These are phyloP conservation scores for Camelina neglecta DNA, from an alignment of 345 rosid species.

Conservation along the genomic window DNA sequence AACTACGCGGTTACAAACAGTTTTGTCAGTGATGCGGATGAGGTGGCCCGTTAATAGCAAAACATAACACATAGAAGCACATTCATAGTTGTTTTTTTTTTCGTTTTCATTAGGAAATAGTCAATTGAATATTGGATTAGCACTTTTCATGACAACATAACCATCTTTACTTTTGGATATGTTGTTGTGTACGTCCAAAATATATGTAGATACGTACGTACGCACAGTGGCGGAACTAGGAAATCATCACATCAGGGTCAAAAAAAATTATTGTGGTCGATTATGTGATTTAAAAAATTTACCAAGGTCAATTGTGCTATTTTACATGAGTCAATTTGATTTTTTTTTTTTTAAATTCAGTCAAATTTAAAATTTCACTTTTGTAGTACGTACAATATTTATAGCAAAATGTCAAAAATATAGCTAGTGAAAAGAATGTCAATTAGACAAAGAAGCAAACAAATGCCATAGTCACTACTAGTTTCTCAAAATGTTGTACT, in stretches of 20 bases:
- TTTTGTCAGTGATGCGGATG: not conserved
- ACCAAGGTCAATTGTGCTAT: no score
- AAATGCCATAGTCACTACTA: not conserved
- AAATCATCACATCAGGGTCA: no score
- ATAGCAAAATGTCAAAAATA: no score
- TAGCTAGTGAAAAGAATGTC: no score
- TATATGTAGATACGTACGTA: not conserved
- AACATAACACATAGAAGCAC: not conserved
- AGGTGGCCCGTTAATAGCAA: not conserved
- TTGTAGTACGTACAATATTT: not conserved
- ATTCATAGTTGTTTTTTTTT: not conserved
- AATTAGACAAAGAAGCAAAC: not conserved
- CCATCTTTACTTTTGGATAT: no score
- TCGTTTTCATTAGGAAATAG: not conserved
- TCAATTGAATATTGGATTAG: not conserved
- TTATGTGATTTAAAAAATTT: no score
- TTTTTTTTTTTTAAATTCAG: no score
- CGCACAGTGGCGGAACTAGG: not conserved
- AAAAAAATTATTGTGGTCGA: no score
- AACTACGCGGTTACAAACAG: not conserved
- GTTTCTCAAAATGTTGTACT: no score
- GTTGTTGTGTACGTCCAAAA: not conserved
- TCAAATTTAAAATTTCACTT: no score
- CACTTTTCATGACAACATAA: no score
- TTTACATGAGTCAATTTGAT: no score